Evolutionary conservation across 257 asterid genomes (phyloP), one percentile per base, ranked within the genome.

Genomic region (Solanum bulbocastanum): DNA sequence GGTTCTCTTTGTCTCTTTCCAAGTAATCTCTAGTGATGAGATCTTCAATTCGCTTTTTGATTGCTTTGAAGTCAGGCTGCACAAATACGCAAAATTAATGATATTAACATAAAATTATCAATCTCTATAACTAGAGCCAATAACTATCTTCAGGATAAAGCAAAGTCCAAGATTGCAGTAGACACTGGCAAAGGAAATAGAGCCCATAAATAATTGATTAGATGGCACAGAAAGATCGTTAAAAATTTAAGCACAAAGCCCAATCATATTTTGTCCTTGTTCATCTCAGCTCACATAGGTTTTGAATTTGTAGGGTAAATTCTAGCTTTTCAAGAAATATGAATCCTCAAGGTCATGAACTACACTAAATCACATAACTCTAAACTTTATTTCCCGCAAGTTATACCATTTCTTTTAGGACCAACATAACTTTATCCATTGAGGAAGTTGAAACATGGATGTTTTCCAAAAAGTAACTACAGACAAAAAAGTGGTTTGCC

Each of bases 11-110:
- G 79, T 94, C 96, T 73, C 96, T 91, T 71, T 91, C 93, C 90
- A 94, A 79, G 87, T 92, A 94, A 7, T 94, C 94, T 13, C 91
- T 72, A 16, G 90, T 76, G 69, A 92, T 91, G 84, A 93, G 90
- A 84, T 92, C 93, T 89, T 93, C 97, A 71, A 93, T 93, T 66
- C 96, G 58, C 92, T 90, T 91, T 40, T 93, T 91, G 85, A 93
- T 92, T 42, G 88, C 88, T 75, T 87, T 92, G 81, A 94, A 66
- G 85, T 94, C 94, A 22, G 95, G 96, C 94, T 92, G 92, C 87
- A 88, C n/a, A 89, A 89, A 32, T 5, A 87, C 25, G 52, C 33
- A 81, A 81, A 81, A 46, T 39, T 18, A 27, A 86, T 46, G 25
- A 37, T 40, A 71, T 84, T 5, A 56, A 22, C 23, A 62, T 33